phyloP scores from a whole-genome alignment of 129 eudicot genomes.

The Kitagawia praeruptora region DNA sequence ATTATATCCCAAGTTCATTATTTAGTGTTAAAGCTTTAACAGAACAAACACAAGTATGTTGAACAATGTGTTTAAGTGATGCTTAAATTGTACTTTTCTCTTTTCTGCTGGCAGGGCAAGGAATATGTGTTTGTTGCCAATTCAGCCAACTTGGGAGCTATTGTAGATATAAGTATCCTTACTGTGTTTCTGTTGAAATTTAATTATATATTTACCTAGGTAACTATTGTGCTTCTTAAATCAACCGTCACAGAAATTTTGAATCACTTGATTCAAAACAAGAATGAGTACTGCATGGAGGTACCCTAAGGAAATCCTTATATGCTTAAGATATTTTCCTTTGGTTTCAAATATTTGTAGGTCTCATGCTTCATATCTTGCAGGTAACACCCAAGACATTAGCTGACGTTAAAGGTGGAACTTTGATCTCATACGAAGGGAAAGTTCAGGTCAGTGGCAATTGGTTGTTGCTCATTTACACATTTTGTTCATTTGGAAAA shows the following conservation, averaged over 20 bases:
- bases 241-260: slow-evolving; percentile 58
- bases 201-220: not conserved
- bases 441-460: slow-evolving; percentile 77
- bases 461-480: not conserved
- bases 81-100: slow-evolving; percentile 28
- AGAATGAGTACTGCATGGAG: slow-evolving; percentile 99
- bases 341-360: not conserved
- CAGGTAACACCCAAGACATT: slow-evolving; percentile 98
- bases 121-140: slow-evolving; percentile 95
- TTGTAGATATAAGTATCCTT: slow-evolving; percentile 93
- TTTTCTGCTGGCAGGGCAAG: slow-evolving; percentile 63
- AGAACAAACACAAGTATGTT: slow-evolving; percentile 29
- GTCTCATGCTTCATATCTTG: slow-evolving; percentile 16
- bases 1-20: slow-evolving; percentile 4
- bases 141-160: slow-evolving; percentile 94
- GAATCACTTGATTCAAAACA: slow-evolving; percentile 78
- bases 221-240: slow-evolving; percentile 35
- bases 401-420: slow-evolving; percentile 99
- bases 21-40: slow-evolving; percentile 4
- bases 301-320: slow-evolving; percentile 22
- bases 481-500: not conserved
- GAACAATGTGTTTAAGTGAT: slow-evolving; percentile 19
- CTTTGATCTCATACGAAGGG: slow-evolving; percentile 88
- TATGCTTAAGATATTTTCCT: not conserved
- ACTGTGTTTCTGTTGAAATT: slow-evolving; percentile 4